Percentiles rank a stretch among this genome's conserved stretches.
Conservation (phyloP, 495 filamentous ascomycete genomes). For the Talaromyces wortmannii region DNA sequence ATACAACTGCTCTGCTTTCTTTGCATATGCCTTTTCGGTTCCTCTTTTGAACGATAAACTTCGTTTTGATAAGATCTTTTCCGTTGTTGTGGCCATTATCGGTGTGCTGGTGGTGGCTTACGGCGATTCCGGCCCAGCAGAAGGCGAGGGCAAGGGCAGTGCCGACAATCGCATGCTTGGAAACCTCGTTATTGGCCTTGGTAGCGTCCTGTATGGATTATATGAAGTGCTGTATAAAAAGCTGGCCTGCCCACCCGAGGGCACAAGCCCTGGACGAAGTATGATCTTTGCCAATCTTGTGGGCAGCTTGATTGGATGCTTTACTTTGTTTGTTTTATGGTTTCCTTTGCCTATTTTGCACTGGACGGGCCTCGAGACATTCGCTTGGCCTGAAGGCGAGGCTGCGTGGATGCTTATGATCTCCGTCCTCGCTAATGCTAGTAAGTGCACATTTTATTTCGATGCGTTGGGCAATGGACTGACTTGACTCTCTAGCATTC, state of each 20-base stretch:
- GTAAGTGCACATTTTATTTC: slow-evolving; percentile 30
- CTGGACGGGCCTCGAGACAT: slow-evolving; percentile 66
- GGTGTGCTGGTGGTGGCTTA: slow-evolving; percentile 93
- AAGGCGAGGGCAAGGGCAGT: slow-evolving; percentile 31
- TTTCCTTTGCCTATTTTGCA: slow-evolving; percentile 85
- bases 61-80: slow-evolving; percentile 69
- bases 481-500: slow-evolving; percentile 45
- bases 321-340: slow-evolving; percentile 86
- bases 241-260: slow-evolving; percentile 86
- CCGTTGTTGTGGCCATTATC: slow-evolving; percentile 76
- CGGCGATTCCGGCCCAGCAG: slow-evolving; percentile 57
- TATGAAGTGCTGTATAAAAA: slow-evolving; percentile 97
- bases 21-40: slow-evolving; percentile 93
- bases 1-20: slow-evolving; percentile 98
- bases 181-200: slow-evolving; percentile 89
- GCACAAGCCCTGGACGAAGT: slow-evolving; percentile 67
- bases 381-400: slow-evolving; percentile 71
- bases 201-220: slow-evolving; percentile 88
- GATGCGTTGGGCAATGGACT: neutral
- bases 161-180: slow-evolving; percentile 60
- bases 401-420: slow-evolving; percentile 73
- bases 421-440: slow-evolving; percentile 77
- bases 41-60: slow-evolving; percentile 79
- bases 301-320: slow-evolving; percentile 74
- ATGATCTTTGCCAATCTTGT: slow-evolving; percentile 93